Evolutionary conservation across 23 red algal species (phyloP), one percentile per base, ranked within the genome.

Genomic region (Agarophyton chilense): DNA sequence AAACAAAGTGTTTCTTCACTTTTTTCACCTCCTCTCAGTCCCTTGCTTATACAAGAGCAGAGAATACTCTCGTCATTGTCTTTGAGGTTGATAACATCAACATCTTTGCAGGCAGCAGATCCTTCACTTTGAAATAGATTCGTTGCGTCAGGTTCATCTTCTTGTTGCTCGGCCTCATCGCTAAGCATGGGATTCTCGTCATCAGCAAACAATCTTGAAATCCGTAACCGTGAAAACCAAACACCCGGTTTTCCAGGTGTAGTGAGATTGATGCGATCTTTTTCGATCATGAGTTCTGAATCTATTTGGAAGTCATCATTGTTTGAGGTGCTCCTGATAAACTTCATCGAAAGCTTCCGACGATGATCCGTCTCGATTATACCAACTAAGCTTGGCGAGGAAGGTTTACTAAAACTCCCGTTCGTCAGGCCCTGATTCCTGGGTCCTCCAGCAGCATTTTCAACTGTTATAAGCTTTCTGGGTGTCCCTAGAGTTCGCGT

Each of bases 281-380:
- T 49, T 19, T 6, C 68, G 8, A 10, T 52, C 21, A 31, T 3
- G 26, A 8, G 17, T 18, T 80, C 50, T 13, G 50, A 55, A 74
- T 74, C 68, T 36, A 36, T 14, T 26, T 43, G 68, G 19, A 26
- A 28, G 19, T 26, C 19, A 47, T 14, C 68, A 13, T 21, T 26
- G 24, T 74, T 74, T 22, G 38, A 70, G 8, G 9, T 49, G 24
- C 8, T n/a, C 29, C 58, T 80, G 19, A 14, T 4, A 58, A 80
- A 61, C 46, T 52, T 52, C 26, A 18, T 58, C 17, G 50, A 61
- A 21, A 11, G 35, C 51, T 55, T 61, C 1, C 40, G 21, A 60
- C 77, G 51, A 56, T 80, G 77, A 60, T 80, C 77, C n/a, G 51
- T 38, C 26, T 80, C 77, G 33, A 80, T 58, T 17, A 80, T 50